Evolutionary conservation across 116 monocot genomes (phyloP).

Genomic region (Trichopus zeylanicus): DNA sequence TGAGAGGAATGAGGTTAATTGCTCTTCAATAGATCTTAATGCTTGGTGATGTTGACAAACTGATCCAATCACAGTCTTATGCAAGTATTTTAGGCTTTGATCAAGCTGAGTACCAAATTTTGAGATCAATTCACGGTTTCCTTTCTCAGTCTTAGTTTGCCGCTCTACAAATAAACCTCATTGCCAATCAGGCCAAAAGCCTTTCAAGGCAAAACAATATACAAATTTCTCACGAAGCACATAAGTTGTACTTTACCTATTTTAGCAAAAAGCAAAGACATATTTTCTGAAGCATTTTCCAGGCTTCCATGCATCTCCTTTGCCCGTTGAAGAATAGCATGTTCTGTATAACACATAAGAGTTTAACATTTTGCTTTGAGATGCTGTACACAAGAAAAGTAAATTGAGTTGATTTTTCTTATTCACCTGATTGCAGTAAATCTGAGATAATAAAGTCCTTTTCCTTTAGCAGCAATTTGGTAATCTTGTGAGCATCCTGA

Average conservation of each 20-base stretch:
- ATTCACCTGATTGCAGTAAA: constrained; percentile 44
- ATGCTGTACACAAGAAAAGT: neutral
- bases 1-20: constrained; percentile 31
- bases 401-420: neutral
- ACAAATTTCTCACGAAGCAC: too few relatives aligned
- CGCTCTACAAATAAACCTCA: constrained; percentile 26
- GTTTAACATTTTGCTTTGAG: too few relatives aligned
- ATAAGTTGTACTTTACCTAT: constrained; percentile 17
- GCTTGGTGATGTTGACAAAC: constrained; percentile 48
- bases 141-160: constrained; percentile 34
- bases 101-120: constrained; percentile 46
- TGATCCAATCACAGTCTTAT: constrained; percentile 40
- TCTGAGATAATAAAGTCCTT: constrained; percentile 68
- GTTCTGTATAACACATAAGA: neutral
- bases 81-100: constrained; percentile 39
- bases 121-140: constrained; percentile 40
- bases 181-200: neutral
- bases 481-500: constrained; percentile 34
- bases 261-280: constrained; percentile 19
- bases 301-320: constrained; percentile 37
- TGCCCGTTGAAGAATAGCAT: constrained; percentile 27
- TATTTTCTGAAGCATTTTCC: constrained; percentile 32
- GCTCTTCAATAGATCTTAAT: constrained; percentile 43
- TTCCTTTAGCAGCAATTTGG: constrained; percentile 37
- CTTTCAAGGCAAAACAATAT: too few relatives aligned